phyloP scores from a whole-genome alignment of 768 basidiomycete species.

The Scleroderma bovista region DNA sequence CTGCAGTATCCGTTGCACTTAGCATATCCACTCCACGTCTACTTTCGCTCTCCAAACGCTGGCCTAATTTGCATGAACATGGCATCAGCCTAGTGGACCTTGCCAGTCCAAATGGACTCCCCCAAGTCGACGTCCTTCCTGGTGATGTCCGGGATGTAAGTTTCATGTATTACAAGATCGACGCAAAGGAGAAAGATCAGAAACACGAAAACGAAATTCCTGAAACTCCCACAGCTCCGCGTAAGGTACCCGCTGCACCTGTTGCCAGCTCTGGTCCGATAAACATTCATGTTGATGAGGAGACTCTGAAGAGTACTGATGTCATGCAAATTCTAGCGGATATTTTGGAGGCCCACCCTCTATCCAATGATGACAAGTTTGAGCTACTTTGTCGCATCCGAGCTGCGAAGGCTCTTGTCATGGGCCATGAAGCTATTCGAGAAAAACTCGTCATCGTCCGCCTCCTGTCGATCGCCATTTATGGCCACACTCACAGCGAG shows the following conservation, averaged over 20 bases:
- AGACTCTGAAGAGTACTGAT: slow-evolving; percentile 52
- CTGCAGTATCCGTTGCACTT: slow-evolving; percentile 77
- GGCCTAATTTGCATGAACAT: slow-evolving; percentile 78
- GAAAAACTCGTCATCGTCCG: slow-evolving; percentile 78
- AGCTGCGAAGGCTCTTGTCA: slow-evolving; percentile 62
- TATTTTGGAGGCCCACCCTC: slow-evolving; percentile 54
- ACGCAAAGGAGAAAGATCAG: slow-evolving; percentile 41
- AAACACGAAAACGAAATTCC: slow-evolving; percentile 38
- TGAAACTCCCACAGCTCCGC: slow-evolving; percentile 44
- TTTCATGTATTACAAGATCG: slow-evolving; percentile 76
- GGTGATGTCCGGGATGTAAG: slow-evolving; percentile 72
- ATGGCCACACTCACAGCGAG: slow-evolving; percentile 83
- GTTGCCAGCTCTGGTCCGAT: slow-evolving; percentile 45
- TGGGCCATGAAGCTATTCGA: slow-evolving; percentile 54
- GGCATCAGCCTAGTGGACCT: slow-evolving; percentile 74
- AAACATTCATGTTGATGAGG: slow-evolving; percentile 57
- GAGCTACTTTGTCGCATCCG: slow-evolving; percentile 86
- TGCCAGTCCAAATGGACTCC: slow-evolving; percentile 46
- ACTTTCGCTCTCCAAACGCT: slow-evolving; percentile 77
- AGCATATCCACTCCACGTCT: slow-evolving; percentile 78
- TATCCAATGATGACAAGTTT: slow-evolving; percentile 82
- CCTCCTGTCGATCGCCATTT: slow-evolving; percentile 85
- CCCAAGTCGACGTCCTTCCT: slow-evolving; percentile 59
- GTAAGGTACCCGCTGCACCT: slow-evolving; percentile 32
- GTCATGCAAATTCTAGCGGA: slow-evolving; percentile 78